phyloP scores from a whole-genome alignment of 345 rosid species.

The Anacardium occidentale region DNA sequence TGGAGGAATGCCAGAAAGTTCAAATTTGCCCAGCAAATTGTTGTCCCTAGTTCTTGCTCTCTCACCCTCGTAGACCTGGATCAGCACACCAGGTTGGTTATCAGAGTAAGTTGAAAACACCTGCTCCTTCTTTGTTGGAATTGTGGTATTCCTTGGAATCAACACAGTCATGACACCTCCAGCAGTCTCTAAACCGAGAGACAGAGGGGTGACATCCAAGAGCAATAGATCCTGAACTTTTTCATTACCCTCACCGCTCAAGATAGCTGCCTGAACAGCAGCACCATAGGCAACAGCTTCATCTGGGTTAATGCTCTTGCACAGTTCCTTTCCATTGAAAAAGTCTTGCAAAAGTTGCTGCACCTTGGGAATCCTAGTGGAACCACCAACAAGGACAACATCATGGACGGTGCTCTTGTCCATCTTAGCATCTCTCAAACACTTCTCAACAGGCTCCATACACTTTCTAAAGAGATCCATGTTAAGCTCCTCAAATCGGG shows the following conservation, averaged over 20 bases:
- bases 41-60: slow-evolving; percentile 33
- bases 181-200: slow-evolving; percentile 40
- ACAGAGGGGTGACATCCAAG: slow-evolving; percentile 46
- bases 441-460: slow-evolving; percentile 56
- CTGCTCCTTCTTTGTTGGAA: slow-evolving; percentile 36
- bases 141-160: slow-evolving; percentile 39
- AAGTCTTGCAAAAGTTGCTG: slow-evolving; percentile 49
- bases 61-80: slow-evolving; percentile 32
- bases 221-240: slow-evolving; percentile 45
- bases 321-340: slow-evolving; percentile 52
- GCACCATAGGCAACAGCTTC: slow-evolving; percentile 61
- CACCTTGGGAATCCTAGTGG: slow-evolving; percentile 56
- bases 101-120: slow-evolving; percentile 35
- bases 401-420: slow-evolving; percentile 52
- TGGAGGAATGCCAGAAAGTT: slow-evolving; percentile 46
- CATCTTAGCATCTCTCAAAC: slow-evolving; percentile 57
- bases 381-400: slow-evolving; percentile 56
- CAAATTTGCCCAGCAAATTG: slow-evolving; percentile 41
- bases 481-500: slow-evolving; percentile 47
- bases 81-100: slow-evolving; percentile 32
- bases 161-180: slow-evolving; percentile 43
- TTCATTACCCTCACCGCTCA: slow-evolving; percentile 52
- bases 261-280: slow-evolving; percentile 51
- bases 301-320: slow-evolving; percentile 56
- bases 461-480: slow-evolving; percentile 52